Conservation (phyloP, 225 moss, liverwort and hornwort genomes). For the Polytrichum formosum region DNA sequence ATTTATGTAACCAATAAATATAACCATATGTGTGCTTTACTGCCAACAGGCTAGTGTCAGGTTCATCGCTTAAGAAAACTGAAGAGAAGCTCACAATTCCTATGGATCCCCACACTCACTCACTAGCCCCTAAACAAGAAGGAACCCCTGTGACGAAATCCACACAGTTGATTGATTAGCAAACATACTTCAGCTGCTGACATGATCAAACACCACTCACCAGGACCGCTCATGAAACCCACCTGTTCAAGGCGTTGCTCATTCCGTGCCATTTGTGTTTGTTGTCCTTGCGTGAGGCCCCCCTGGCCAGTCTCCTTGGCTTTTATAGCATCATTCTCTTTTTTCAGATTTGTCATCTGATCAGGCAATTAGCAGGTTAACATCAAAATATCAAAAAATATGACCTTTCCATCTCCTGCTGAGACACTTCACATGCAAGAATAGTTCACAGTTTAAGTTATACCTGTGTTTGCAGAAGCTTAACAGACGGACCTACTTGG, state of each 20-base stretch:
- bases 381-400: no score
- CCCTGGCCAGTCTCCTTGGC: conserved; percentile 91
- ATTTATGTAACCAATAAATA: not conserved
- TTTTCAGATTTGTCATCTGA: conserved; percentile 87
- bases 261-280: conserved; percentile 96
- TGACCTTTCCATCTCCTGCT: no score
- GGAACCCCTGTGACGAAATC: no score
- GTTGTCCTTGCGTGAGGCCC: conserved; percentile 97
- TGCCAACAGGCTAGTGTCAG: not conserved
- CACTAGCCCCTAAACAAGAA: no score
- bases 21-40: conserved; percentile 1
- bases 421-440: no score
- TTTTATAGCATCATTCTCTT: conserved; percentile 97
- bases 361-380: not conserved
- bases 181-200: no score
- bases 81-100: not conserved
- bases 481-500: no score
- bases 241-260: conserved; percentile 97
- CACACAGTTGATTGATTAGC: no score
- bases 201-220: no score
- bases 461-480: no score
- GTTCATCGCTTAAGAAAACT: not conserved
- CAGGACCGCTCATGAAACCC: not conserved
- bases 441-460: no score
- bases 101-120: no score